Evolutionary conservation across 805 yeast species (phyloP).

Genomic region (Kazachstania kunashirensis): DNA sequence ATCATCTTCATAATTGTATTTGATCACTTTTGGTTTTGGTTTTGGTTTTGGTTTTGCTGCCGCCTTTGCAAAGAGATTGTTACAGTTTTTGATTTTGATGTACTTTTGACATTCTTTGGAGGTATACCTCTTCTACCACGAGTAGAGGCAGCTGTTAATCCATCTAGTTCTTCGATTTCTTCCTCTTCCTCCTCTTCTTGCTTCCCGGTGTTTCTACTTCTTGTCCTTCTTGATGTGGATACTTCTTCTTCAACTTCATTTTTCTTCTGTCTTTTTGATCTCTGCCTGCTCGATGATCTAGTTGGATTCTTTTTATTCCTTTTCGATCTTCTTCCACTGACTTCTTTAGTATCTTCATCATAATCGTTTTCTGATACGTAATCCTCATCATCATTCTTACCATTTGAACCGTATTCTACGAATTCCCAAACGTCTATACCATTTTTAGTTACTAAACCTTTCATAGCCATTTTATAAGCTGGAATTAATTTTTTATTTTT

Average conservation of each 20-base stretch:
- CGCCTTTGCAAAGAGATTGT: too few species aligned
- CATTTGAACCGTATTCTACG: constrained; percentile 29
- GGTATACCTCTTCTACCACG: too few species aligned
- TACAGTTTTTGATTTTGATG: not conserved
- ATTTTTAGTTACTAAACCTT: constrained; percentile 19
- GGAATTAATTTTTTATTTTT: constrained; percentile 45
- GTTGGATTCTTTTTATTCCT: constrained; percentile 10
- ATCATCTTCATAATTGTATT: constrained; percentile 26
- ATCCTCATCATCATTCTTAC: constrained; percentile 26
- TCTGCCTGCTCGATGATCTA: constrained; percentile 14
- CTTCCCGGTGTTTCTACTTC: not conserved
- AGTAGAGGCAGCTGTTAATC: too few species aligned
- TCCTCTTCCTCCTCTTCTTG: constrained; percentile 8
- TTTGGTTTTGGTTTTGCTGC: constrained; percentile 4
- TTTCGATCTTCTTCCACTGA: constrained; percentile 12
- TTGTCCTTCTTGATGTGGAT: constrained; percentile 5
- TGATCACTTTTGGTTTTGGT: constrained; percentile 7
- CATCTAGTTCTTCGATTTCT: constrained; percentile 5
- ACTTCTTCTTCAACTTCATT: constrained; percentile 14
- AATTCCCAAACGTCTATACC: constrained; percentile 28
- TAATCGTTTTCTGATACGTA: constrained; percentile 27
- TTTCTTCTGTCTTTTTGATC: constrained; percentile 15
- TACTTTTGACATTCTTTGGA: not conserved
- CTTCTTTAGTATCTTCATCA: constrained; percentile 16
- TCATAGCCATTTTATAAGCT: constrained; percentile 44